These are phyloP conservation scores for Ascochyta viciae-villosae DNA, from an alignment of 2,329 filamentous ascomycete genomes.

Conservation along the genomic window DNA sequence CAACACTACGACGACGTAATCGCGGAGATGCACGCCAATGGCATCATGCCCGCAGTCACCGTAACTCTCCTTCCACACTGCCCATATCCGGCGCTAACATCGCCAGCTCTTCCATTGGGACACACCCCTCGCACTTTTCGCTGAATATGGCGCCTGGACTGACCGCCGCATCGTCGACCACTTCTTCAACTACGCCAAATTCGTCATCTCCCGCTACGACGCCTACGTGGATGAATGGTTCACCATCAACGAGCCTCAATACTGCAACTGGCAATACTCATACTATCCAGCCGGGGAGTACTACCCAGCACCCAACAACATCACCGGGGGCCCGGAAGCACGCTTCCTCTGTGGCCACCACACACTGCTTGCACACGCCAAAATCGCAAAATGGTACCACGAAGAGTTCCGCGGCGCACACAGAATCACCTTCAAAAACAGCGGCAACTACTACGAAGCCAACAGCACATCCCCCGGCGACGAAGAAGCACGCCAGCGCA, in stretches of 20 bases:
- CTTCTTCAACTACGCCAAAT: slow-evolving; percentile 54
- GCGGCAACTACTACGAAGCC: slow-evolving; percentile 51
- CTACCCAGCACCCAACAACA: slow-evolving; percentile 55
- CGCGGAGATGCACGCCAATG: slow-evolving; percentile 43
- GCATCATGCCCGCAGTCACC: slow-evolving; percentile 47
- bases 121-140: slow-evolving; percentile 52
- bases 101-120: slow-evolving; percentile 52
- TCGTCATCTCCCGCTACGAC: slow-evolving; percentile 52
- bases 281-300: slow-evolving; percentile 54
- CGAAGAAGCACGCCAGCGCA: slow-evolving; percentile 47
- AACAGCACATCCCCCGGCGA: slow-evolving; percentile 48
- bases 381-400: slow-evolving; percentile 55
- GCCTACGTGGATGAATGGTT: slow-evolving; percentile 51
- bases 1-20: slow-evolving; percentile 52
- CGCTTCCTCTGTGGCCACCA: slow-evolving; percentile 56
- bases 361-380: slow-evolving; percentile 53
- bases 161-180: slow-evolving; percentile 51
- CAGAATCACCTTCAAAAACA: slow-evolving; percentile 54
- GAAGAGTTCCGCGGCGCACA: slow-evolving; percentile 54
- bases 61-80: background rate
- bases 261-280: slow-evolving; percentile 59
- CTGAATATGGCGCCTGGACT: slow-evolving; percentile 52
- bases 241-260: slow-evolving; percentile 54
- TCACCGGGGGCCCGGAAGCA: slow-evolving; percentile 50
- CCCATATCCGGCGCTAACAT: background rate